Conservation (phyloP, 2,329 filamentous ascomycete genomes). For the Cylindrodendrum hubeiense region DNA sequence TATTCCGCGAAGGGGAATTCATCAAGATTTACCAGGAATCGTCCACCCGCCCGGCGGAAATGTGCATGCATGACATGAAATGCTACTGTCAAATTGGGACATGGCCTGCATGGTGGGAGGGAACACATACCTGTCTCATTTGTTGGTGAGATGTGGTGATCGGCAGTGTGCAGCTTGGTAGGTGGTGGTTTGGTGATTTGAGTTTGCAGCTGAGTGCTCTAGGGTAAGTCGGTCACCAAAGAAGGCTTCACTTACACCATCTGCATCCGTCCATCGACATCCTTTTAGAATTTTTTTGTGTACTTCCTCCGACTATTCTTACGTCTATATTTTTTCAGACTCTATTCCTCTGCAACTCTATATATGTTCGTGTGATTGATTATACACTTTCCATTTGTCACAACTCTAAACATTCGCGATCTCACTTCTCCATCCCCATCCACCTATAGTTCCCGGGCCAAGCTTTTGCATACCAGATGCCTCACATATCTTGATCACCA, state of each 20-base stretch:
- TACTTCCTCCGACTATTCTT: not conserved
- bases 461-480: slow-evolving; percentile 42
- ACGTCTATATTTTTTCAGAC: not conserved
- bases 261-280: not conserved
- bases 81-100: not conserved
- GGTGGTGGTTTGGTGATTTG: not conserved
- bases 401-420: slow-evolving; percentile 38
- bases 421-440: slow-evolving; percentile 45
- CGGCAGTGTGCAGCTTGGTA: not conserved
- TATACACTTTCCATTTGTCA: not conserved
- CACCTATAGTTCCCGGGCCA: slow-evolving; percentile 30
- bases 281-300: too few species aligned
- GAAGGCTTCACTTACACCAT: not conserved
- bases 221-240: not conserved
- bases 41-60: not conserved
- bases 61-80: slow-evolving; percentile 1
- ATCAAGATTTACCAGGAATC: slow-evolving; percentile 15
- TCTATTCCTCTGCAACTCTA: not conserved
- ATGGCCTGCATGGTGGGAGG: not conserved
- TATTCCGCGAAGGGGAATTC: slow-evolving; percentile 23
- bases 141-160: not conserved
- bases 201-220: not conserved
- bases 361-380: not conserved
- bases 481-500: slow-evolving; percentile 43
- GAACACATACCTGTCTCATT: not conserved